Conservation (phyloP, 2,329 filamentous ascomycete genomes). For the Immersiporthe knoxdaviesiana region DNA sequence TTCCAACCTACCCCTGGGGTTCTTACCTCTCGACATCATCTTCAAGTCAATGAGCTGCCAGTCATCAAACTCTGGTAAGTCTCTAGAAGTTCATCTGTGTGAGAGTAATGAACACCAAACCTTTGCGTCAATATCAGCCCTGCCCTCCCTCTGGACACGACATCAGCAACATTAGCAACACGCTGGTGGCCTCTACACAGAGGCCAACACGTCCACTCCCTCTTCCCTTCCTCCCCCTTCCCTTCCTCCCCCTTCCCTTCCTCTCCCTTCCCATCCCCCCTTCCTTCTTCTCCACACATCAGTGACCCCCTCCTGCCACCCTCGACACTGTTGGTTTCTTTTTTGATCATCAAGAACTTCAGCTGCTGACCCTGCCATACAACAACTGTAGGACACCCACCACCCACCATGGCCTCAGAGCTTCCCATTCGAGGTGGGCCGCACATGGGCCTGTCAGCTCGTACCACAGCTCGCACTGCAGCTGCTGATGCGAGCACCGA, state of each 20-base stretch:
- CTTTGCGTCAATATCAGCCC: neutral
- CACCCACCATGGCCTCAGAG: neutral
- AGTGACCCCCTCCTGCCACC: neutral
- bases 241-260: neutral
- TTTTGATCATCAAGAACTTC: neutral
- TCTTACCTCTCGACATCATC: neutral
- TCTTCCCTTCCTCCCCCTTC: neutral
- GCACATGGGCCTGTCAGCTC: neutral
- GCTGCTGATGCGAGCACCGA: neutral
- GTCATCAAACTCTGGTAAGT: neutral
- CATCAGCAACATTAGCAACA: neutral
- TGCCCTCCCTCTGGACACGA: neutral
- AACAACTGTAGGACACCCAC: neutral
- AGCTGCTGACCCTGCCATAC: neutral
- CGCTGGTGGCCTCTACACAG: neutral
- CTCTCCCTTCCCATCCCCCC: too few relatives aligned
- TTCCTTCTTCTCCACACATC: neutral
- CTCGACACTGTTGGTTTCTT: neutral
- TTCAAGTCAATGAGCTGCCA: neutral
- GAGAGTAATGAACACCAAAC: neutral
- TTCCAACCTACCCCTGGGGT: neutral
- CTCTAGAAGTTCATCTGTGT: neutral
- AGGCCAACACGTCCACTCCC: neutral
- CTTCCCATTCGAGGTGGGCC: neutral
- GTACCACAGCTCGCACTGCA: slow-evolving; percentile 3